These are phyloP conservation scores for Ceratorhiza oryzae-sativae DNA, from an alignment of 1,284 basidiomycete genomes.

Conservation along the genomic window DNA sequence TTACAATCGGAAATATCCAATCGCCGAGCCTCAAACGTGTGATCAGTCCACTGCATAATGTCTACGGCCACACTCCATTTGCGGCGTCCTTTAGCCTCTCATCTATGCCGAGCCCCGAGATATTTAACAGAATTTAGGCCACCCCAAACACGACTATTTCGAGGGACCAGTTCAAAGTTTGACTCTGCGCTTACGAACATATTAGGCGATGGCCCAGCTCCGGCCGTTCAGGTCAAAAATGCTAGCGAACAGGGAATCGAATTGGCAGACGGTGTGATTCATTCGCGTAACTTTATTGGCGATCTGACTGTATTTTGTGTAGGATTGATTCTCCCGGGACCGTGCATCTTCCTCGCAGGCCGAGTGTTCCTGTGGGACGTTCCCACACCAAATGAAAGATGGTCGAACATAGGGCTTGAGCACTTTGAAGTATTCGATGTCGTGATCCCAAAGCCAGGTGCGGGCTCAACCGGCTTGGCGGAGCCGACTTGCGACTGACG, in stretches of 20 bases:
- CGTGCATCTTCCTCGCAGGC: conserved; percentile 86
- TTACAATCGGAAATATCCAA: neutral
- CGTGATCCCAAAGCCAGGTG: conserved; percentile 85
- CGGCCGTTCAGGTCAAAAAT: conserved; percentile 72
- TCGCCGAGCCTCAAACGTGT: conserved; percentile 15
- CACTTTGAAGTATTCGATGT: conserved; percentile 83
- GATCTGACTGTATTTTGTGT: conserved; percentile 1
- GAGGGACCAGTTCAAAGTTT: neutral
- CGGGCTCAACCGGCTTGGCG: conserved; percentile 46
- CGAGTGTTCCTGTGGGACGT: conserved; percentile 92
- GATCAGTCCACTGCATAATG: conserved; percentile 22
- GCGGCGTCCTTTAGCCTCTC: conserved; percentile 10
- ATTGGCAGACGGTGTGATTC: conserved; percentile 58
- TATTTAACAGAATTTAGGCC: neutral
- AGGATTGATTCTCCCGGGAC: conserved; percentile 77
- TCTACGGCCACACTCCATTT: conserved; percentile 9
- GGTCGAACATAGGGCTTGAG: conserved; percentile 69
- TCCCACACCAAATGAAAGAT: conserved; percentile 58
- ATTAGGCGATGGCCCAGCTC: conserved; percentile 70
- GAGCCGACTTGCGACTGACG: neutral
- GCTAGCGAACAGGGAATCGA: conserved; percentile 67
- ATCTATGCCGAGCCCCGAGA: neutral
- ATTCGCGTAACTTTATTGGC: neutral
- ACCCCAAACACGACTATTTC: neutral
- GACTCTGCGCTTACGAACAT: conserved; percentile 65